Evolutionary conservation across 2,329 filamentous ascomycete species (phyloP).

Genomic region (Dactylellina sp.): DNA sequence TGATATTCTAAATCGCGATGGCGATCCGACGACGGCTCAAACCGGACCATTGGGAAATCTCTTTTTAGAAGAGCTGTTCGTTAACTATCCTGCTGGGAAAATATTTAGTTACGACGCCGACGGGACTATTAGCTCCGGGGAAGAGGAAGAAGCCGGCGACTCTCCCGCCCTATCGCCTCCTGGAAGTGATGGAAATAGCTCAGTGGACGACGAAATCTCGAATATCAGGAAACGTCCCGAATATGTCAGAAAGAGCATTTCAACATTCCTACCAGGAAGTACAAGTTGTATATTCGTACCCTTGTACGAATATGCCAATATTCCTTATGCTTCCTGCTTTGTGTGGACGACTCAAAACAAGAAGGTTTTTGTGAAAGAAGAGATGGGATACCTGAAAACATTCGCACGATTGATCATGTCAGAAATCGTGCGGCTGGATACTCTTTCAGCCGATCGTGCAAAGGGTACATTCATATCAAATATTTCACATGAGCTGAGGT

Average conservation of each 20-base stretch:
- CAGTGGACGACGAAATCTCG: slow-evolving; percentile 26
- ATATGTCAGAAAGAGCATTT: slow-evolving; percentile 47
- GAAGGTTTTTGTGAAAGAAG: slow-evolving; percentile 66
- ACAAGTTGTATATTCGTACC: slow-evolving; percentile 59
- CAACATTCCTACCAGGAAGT: slow-evolving; percentile 56
- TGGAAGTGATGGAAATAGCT: slow-evolving; percentile 42
- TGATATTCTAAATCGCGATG: slow-evolving; percentile 14
- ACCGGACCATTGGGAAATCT: slow-evolving; percentile 23
- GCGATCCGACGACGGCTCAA: slow-evolving; percentile 1
- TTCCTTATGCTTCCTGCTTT: slow-evolving; percentile 66
- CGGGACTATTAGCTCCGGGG: slow-evolving; percentile 38
- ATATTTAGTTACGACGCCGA: slow-evolving; percentile 42
- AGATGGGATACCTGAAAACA: slow-evolving; percentile 68
- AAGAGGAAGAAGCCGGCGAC: slow-evolving; percentile 25
- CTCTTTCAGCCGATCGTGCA: slow-evolving; percentile 65
- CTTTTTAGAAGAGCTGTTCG: slow-evolving; percentile 39
- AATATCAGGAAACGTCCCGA: slow-evolving; percentile 34
- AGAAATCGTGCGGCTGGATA: slow-evolving; percentile 69
- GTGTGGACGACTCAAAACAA: slow-evolving; percentile 66
- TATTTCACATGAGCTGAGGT: slow-evolving; percentile 73
- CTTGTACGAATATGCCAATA: slow-evolving; percentile 58
- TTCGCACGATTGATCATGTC: slow-evolving; percentile 71
- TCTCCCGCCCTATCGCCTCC: slow-evolving; percentile 27
- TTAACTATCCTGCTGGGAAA: slow-evolving; percentile 34
- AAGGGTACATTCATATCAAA: slow-evolving; percentile 72